phyloP scores from a whole-genome alignment of 805 yeast genomes.

The Candida insectorum region DNA sequence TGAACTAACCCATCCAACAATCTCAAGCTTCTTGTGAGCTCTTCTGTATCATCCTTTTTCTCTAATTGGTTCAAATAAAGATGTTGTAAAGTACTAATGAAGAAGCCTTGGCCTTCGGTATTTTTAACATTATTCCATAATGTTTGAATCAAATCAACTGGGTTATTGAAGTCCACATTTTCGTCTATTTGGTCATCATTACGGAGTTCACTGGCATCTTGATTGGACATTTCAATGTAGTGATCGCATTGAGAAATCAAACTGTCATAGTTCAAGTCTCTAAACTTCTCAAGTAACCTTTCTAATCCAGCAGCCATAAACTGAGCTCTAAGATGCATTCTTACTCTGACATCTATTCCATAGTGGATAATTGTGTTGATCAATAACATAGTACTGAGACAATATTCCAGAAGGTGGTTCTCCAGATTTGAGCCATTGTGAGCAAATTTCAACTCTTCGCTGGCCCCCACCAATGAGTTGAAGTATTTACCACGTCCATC shows the following conservation, averaged over 20 bases:
- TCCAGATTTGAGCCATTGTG: slow-evolving; percentile 43
- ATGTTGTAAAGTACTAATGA: slow-evolving; percentile 65
- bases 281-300: slow-evolving; percentile 49
- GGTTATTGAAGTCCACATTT: slow-evolving; percentile 62
- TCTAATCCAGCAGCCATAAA: slow-evolving; percentile 57
- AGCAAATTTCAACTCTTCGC: slow-evolving; percentile 65
- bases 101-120: slow-evolving; percentile 56
- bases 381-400: slow-evolving; percentile 65
- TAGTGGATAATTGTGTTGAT: slow-evolving; percentile 58
- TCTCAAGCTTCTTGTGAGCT: slow-evolving; percentile 51
- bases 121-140: slow-evolving; percentile 57
- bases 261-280: slow-evolving; percentile 51
- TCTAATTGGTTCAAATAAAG: slow-evolving; percentile 55
- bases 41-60: slow-evolving; percentile 42
- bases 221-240: slow-evolving; percentile 53
- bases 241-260: slow-evolving; percentile 64
- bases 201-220: slow-evolving; percentile 49
- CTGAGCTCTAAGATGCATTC: slow-evolving; percentile 59
- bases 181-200: slow-evolving; percentile 29
- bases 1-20: slow-evolving; percentile 65
- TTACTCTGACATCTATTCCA: slow-evolving; percentile 41
- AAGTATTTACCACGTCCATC: slow-evolving; percentile 80
- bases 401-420: slow-evolving; percentile 64
- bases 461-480: slow-evolving; percentile 91
- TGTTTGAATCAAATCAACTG: slow-evolving; percentile 62